Conservation (phyloP, 371 early-diverging fungal species). For the Mortierella sp. region DNA sequence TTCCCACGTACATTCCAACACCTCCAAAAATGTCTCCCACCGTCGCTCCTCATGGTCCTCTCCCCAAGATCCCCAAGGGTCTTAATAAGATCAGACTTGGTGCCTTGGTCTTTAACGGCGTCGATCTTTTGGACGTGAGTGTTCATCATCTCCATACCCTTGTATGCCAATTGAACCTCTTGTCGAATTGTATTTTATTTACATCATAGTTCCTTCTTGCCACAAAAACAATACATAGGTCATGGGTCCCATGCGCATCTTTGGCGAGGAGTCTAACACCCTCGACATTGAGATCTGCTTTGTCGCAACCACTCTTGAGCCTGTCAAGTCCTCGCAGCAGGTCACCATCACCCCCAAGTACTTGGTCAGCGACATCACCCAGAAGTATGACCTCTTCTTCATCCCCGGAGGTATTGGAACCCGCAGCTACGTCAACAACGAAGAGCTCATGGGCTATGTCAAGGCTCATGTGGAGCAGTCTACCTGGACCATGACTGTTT, state of each 20-base stretch:
- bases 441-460: conserved; percentile 18
- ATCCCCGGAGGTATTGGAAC: conserved; percentile 38
- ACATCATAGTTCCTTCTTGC: background rate
- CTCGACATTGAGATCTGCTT: conserved; percentile 43
- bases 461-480: conserved; percentile 31
- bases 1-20: background rate
- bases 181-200: background rate
- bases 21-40: conserved; percentile 16
- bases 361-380: conserved; percentile 17
- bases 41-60: conserved; percentile 36
- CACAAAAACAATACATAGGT: conserved; percentile 1
- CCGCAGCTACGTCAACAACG: background rate
- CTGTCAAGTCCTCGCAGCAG: conserved; percentile 38
- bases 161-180: background rate
- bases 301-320: conserved; percentile 25
- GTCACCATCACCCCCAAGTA: conserved; percentile 29
- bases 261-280: conserved; percentile 35
- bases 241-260: conserved; percentile 58
- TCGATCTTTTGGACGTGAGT: conserved; percentile 46
- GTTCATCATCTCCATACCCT: background rate
- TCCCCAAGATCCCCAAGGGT: conserved; percentile 45
- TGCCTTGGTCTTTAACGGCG: conserved; percentile 42
- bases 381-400: conserved; percentile 29
- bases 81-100: conserved; percentile 31
- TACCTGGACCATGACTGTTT: conserved; percentile 58